Percentiles rank a stretch among this genome's conserved stretches.
Conservation (phyloP, 257 asterid genomes). For the Nicotiana noctiflora region DNA sequence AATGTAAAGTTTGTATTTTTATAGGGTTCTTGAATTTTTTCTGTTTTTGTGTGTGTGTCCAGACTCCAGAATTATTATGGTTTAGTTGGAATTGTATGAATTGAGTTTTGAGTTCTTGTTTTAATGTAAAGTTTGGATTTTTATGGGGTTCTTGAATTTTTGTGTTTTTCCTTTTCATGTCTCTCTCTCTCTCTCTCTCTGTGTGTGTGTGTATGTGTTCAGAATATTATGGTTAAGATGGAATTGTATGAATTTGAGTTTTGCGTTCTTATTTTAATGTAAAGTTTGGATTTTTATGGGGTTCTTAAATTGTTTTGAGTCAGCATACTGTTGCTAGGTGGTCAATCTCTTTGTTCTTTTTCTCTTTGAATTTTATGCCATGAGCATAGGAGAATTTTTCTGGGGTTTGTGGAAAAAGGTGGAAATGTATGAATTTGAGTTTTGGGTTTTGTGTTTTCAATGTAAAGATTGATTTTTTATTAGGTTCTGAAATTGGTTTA, state of each 20-base stretch:
- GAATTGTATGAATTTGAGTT: no score
- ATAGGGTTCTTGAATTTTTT: background rate
- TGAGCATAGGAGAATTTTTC: background rate
- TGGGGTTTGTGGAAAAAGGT: background rate
- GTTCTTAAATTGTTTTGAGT: no score
- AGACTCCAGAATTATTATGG: background rate
- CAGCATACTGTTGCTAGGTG: no score
- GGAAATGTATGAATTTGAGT: background rate
- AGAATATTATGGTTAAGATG: no score
- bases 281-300: no score
- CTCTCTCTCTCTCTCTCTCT: background rate
- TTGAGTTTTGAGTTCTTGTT: background rate
- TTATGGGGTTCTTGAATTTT: background rate
- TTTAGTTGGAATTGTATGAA: background rate
- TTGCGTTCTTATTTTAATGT: no score
- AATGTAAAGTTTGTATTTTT: conserved; percentile 8
- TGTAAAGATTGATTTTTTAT: conserved; percentile 9
- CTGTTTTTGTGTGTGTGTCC: background rate
- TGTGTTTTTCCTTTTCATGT: background rate
- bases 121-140: conserved; percentile 5
- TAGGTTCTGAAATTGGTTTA: background rate
- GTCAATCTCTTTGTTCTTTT: no score
- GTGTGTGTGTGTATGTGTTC: background rate
- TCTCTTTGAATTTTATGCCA: no score
- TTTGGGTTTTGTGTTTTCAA: background rate